Base-by-base conservation (phyloP, 2,329 filamentous ascomycete species). In the Aureobasidium musti region DNA sequence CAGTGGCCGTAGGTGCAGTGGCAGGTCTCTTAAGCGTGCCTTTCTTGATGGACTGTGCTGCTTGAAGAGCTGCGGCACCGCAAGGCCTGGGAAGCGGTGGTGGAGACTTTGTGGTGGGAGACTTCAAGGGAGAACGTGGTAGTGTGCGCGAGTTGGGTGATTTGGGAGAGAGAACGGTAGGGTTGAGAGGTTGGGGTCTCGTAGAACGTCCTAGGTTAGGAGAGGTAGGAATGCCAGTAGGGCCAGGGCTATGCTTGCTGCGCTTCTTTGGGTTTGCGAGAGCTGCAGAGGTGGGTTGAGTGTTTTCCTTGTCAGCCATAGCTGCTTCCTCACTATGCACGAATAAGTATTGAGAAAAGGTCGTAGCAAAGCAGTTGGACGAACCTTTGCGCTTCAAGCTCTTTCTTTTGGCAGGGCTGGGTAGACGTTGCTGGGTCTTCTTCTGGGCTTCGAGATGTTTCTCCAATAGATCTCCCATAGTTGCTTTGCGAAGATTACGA, bases 81-180 rank as follows among this genome's bases (percentile, higher is more conserved):
- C 45, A 50, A 17, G 45, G 63, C 52, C 54, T 57, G 52, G 64
- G 60, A 33, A 49, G 52, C 43, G 63, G 30, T 41, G 49, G 49
- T 60, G 65, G 50, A 19, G 64, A 69, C 33, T 71, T 75, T 68
- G 85, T 83, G 1, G 72, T 49, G 7, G 70, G 67, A 37, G 70
- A 43, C 76, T 73, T 82, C 66, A 83, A 73, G 1, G 83, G 84
- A 1, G 84, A 85, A 57, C 86, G 84, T 23, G 85, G 85, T 26
- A 85, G 80, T 19, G 90, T 83, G 61, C 91, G 87, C 6, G 90
- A 90, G 74, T 96, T 96, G 67, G 89, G 89, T 0, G 91, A 93
- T 63, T 91, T 89, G 1, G 92, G 92, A 1, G 92, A 96, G 2
- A 96, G 82, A 43, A 96, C 84, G 76, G 89, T 83, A 59, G 83